phyloP scores from a whole-genome alignment of 768 basidiomycete species.

The Suillus placidus region DNA sequence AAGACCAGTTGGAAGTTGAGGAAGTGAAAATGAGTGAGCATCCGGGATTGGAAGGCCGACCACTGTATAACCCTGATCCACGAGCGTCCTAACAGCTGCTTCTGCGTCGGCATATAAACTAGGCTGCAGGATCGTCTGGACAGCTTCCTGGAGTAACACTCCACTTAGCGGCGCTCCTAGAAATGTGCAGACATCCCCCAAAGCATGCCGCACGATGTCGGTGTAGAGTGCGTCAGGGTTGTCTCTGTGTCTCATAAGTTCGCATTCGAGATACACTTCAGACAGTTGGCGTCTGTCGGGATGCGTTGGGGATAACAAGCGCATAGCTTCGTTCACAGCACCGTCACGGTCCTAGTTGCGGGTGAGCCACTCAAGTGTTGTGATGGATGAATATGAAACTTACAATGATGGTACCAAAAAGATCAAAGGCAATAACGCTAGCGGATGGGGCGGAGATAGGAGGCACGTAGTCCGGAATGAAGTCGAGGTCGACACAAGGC shows the following conservation, averaged over 20 bases:
- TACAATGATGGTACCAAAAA: background rate
- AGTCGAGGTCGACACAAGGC: background rate
- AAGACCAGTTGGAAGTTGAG: slow-evolving; percentile 1
- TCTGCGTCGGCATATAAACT: slow-evolving; percentile 2
- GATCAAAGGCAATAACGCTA: slow-evolving; percentile 4
- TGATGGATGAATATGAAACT: background rate
- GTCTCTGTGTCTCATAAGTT: slow-evolving; percentile 9
- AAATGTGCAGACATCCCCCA: background rate
- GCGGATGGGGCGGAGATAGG: background rate
- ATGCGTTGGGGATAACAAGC: background rate
- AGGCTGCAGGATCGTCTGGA: background rate
- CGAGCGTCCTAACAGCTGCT: background rate
- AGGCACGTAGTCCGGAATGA: background rate
- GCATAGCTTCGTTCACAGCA: background rate
- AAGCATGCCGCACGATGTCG: background rate
- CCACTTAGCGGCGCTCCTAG: background rate
- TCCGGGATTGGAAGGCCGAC: slow-evolving; percentile 1
- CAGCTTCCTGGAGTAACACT: background rate
- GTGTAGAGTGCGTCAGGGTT: background rate
- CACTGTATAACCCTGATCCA: background rate
- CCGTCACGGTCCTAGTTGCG: background rate
- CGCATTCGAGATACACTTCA: slow-evolving; percentile 5
- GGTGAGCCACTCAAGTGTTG: background rate
- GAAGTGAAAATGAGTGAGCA: background rate
- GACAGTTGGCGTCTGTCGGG: background rate